These are phyloP conservation scores for Saprolegnia diclina DNA, from an alignment of 352 stramenopile genomes.

Conservation along the genomic window DNA sequence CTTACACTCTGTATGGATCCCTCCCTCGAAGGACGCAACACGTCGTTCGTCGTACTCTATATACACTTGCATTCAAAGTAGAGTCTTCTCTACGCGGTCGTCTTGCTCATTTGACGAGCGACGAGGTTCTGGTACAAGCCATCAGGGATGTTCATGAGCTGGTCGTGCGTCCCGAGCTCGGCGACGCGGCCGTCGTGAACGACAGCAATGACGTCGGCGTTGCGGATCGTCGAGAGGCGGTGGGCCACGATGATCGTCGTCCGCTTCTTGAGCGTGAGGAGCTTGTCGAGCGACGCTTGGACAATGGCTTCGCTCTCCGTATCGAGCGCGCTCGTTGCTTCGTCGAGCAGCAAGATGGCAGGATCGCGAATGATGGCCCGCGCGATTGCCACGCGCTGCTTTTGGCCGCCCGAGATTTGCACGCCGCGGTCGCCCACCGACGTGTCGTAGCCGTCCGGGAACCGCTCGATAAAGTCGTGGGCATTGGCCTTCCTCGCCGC, in stretches of 20 bases:
- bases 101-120: constrained; percentile 8
- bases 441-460: constrained; percentile 85
- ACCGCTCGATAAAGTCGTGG: constrained; percentile 79
- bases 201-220: constrained; percentile 28
- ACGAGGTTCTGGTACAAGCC: constrained; percentile 26
- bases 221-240: constrained; percentile 20
- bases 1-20: too few relatives aligned
- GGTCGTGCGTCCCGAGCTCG: constrained; percentile 27
- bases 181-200: constrained; percentile 14
- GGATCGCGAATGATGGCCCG: constrained; percentile 72
- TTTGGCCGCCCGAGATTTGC: constrained; percentile 86
- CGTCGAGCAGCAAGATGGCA: constrained; percentile 70
- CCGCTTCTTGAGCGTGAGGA: constrained; percentile 27
- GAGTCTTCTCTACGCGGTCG: too few relatives aligned
- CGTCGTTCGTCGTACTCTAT: too few relatives aligned
- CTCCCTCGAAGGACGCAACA: too few relatives aligned
- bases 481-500: constrained; percentile 69
- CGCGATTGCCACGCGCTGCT: constrained; percentile 88
- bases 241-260: constrained; percentile 28
- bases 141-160: constrained; percentile 15
- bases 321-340: constrained; percentile 69
- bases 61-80: too few relatives aligned
- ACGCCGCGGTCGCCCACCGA: constrained; percentile 58
- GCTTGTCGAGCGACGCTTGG: constrained; percentile 15
- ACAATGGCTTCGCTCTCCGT: constrained; percentile 37